Evolutionary conservation across 2,329 filamentous ascomycete species (phyloP).

Genomic region (Paecilomyces dactylethromorphus): DNA sequence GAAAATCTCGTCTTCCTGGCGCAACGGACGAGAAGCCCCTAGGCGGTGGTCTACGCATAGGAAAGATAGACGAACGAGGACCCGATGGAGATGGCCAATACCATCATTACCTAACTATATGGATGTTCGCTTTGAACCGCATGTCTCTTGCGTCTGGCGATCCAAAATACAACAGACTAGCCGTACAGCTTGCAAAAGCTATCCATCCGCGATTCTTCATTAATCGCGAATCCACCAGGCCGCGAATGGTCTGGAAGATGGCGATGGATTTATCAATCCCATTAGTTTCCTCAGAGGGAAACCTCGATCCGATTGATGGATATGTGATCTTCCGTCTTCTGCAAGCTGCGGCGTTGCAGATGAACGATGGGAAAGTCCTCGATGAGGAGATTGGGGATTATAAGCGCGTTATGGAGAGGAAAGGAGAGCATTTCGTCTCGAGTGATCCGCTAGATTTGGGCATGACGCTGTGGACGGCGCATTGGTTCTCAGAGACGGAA

Average conservation of each 20-base stretch:
- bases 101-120: conserved; percentile 55
- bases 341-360: conserved; percentile 33
- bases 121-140: conserved; percentile 58
- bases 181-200: conserved; percentile 46
- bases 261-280: conserved; percentile 42
- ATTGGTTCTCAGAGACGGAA: conserved; percentile 43
- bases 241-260: conserved; percentile 53
- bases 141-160: conserved; percentile 44
- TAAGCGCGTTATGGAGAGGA: conserved; percentile 40
- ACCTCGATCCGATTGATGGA: conserved; percentile 52
- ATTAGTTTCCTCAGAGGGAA: conserved; percentile 47
- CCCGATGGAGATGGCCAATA: conserved; percentile 55
- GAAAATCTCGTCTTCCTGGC: conserved; percentile 39
- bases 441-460: conserved; percentile 51
- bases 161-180: conserved; percentile 43
- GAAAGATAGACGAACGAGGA: conserved; percentile 45
- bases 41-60: conserved; percentile 52
- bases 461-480: conserved; percentile 53
- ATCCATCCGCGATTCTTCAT: conserved; percentile 50
- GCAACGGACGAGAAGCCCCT: conserved; percentile 49
- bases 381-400: conserved; percentile 49
- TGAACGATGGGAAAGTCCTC: conserved; percentile 29
- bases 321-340: conserved; percentile 46
- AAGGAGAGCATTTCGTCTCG: conserved; percentile 40
- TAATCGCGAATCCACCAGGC: conserved; percentile 22